Evolutionary conservation across 2,329 filamentous ascomycete genomes (phyloP), one percentile per base, ranked within the genome.

Genomic region (Alternaria triticimaculans): DNA sequence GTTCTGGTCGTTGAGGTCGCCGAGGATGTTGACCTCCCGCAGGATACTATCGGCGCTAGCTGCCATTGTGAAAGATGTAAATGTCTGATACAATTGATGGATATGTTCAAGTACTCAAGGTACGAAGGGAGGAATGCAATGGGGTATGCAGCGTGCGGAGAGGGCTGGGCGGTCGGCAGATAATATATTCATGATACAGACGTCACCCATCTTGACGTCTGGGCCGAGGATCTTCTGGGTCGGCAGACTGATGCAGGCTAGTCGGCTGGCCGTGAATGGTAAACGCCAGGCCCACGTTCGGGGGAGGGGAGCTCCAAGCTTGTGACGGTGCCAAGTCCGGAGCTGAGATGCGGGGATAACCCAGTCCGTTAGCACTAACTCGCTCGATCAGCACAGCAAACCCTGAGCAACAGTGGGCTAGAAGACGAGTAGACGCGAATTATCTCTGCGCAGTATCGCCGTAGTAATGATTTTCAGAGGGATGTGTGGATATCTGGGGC

Each of bases 11-110:
- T 89, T 89, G 78, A 98, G 84, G 66, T 87, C 82, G 77, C 93
- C 95, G 76, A 93, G 90, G 86, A 98, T 88, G 82, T 90, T 89
- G 78, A 97, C 94, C 82, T 94, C 94, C 81, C 94, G 90, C 72
- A 97, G 90, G 78, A 97, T 92, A 69, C 87, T 83, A 61, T 97
- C 92, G 25, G 77, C 69, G 77, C 88, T 88, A 70, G 87, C 75
- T 68, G 78, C 76, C 78, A 80, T 80, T 62, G 60, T 74, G 67
- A 23, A 54, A 41, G 58, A n/a, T 58, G 21, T 65, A 48, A 50
- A 49, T 60, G 41, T 67, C 60, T 23, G 58, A 23, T 60, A 33
- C 48, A 63, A 49, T 9, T 60, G 55, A 44, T 49, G 11, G 48
- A 55, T 33, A 46, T 65, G 51, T 53, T 66, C 37, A n/a, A 41